These are phyloP conservation scores for Cupressus sempervirens DNA, from an alignment of 75 land plant species.

Conservation along the genomic window DNA sequence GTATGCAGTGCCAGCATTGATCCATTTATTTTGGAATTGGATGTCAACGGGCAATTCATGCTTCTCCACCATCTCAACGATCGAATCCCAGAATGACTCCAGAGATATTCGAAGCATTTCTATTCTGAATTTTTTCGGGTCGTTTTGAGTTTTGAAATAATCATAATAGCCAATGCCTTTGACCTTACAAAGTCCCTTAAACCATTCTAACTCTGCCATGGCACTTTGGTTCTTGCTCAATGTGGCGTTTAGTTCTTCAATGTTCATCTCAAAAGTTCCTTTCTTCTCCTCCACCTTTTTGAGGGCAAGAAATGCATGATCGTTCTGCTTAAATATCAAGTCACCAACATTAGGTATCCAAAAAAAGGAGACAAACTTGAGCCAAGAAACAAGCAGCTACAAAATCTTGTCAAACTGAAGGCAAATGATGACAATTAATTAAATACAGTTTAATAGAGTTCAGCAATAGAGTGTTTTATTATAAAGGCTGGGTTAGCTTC, in stretches of 20 bases:
- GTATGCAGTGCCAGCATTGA: conserved; percentile 19
- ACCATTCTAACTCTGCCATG: conserved; percentile 5
- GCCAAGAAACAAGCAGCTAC: not conserved
- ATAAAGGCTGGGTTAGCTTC: no score
- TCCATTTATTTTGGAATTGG: conserved; percentile 16
- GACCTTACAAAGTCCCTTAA: not conserved
- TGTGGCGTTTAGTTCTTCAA: not conserved
- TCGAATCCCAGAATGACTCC: conserved; percentile 16
- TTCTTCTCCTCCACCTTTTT: not conserved
- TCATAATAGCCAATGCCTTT: conserved; percentile 6
- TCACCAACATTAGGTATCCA: not conserved
- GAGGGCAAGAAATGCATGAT: not conserved
- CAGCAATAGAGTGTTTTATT: not conserved
- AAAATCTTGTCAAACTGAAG: not conserved
- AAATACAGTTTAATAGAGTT: not conserved
- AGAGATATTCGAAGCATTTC: not conserved
- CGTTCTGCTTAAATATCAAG: not conserved
- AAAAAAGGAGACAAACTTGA: not conserved
- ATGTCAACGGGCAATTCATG: conserved; percentile 11
- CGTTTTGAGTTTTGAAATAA: not conserved
- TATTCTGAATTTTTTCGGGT: not conserved
- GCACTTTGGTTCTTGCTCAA: conserved; percentile 1
- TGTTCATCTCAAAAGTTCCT: not conserved
- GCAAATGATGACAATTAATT: not conserved
- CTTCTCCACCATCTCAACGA: conserved; percentile 12